Evolutionary conservation across 1,284 basidiomycete genomes (phyloP).

Genomic region (Mixia osmundae): DNA sequence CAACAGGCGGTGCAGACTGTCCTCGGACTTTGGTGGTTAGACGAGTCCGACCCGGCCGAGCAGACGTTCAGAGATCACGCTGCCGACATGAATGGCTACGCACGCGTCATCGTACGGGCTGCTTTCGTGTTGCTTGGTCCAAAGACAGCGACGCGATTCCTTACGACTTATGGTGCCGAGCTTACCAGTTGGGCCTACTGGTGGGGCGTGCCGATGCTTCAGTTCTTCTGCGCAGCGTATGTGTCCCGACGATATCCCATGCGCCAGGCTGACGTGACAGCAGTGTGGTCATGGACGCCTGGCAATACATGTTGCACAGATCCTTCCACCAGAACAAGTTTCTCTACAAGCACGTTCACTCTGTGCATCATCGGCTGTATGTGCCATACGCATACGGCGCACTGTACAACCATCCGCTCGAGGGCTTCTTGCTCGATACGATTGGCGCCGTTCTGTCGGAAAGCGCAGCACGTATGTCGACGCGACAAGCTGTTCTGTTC

Average conservation of each 20-base stretch:
- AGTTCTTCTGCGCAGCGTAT: constrained; percentile 63
- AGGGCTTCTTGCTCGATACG: constrained; percentile 77
- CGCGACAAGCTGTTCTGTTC: constrained; percentile 51
- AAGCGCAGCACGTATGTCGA: constrained; percentile 39
- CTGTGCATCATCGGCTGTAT: constrained; percentile 85
- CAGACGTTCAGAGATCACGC: constrained; percentile 31
- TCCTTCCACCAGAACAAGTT: constrained; percentile 73
- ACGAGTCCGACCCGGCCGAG: constrained; percentile 26
- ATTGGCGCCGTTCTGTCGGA: constrained; percentile 62
- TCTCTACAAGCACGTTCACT: constrained; percentile 79
- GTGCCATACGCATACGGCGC: constrained; percentile 94
- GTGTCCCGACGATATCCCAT: constrained; percentile 21
- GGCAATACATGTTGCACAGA: constrained; percentile 94
- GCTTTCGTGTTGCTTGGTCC: constrained; percentile 27
- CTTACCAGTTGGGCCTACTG: constrained; percentile 58
- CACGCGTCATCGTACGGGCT: constrained; percentile 25
- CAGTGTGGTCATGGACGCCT: constrained; percentile 68
- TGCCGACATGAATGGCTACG: constrained; percentile 26
- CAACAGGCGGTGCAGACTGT: constrained; percentile 69
- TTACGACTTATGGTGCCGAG: constrained; percentile 29
- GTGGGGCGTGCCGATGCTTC: constrained; percentile 66
- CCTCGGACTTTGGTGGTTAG: constrained; percentile 46
- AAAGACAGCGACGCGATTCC: constrained; percentile 21
- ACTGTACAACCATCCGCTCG: constrained; percentile 90
- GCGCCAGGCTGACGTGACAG: constrained; percentile 1